Conservation (phyloP, 805 yeast species). For the Starmerella powellii region DNA sequence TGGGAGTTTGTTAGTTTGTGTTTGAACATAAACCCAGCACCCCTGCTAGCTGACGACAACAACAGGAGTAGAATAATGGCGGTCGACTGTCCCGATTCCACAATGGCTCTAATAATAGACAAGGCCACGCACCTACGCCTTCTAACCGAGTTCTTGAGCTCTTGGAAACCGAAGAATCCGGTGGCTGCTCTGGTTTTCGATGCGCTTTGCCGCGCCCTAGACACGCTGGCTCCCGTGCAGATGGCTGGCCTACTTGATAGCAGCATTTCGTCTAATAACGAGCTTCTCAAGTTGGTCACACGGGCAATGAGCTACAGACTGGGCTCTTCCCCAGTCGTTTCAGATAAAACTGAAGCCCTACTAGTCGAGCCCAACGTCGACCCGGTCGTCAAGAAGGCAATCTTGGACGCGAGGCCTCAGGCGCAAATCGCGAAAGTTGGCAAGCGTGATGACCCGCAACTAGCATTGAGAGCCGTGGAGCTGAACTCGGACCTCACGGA, state of each 20-base stretch:
- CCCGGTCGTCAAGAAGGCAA: too few species aligned
- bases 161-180: constrained; percentile 1
- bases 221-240: constrained; percentile 14
- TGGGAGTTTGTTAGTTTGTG: constrained; percentile 2
- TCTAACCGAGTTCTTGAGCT: constrained; percentile 2
- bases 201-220: constrained; percentile 3
- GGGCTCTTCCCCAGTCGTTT: background rate
- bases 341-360: too few species aligned
- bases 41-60: constrained; percentile 2
- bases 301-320: background rate
- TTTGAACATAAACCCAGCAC: constrained; percentile 6
- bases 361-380: too few species aligned
- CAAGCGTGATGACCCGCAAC: too few species aligned
- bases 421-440: too few species aligned
- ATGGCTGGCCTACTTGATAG: constrained; percentile 8
- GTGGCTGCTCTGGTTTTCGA: background rate
- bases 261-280: background rate
- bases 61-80: background rate
- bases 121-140: constrained; percentile 5
- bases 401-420: too few species aligned
- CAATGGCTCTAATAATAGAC: constrained; percentile 1
- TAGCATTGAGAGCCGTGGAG: background rate
- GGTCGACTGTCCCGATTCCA: background rate
- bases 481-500: background rate
- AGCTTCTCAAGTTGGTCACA: background rate